Conservation (phyloP, 257 asterid genomes). For the Jaltomata sinuosa region DNA sequence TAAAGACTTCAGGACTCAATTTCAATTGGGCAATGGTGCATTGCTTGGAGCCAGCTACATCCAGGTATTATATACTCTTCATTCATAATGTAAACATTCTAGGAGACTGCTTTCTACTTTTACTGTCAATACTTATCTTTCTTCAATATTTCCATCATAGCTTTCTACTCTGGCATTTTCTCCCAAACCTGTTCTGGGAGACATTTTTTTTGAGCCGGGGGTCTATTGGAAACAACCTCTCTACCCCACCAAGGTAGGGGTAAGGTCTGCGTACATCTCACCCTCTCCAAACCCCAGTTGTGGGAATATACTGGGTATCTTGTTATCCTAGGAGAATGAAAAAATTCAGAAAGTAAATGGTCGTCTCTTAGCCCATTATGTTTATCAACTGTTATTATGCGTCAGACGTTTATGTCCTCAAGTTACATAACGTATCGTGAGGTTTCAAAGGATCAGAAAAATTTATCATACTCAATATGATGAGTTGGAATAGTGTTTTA, state of each 20-base stretch:
- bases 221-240: background rate
- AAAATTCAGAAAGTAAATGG: background rate
- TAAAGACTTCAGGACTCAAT: constrained; percentile 10
- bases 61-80: constrained; percentile 11
- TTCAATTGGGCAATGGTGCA: constrained; percentile 18
- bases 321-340: background rate
- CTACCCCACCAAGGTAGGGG: background rate
- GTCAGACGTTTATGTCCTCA: background rate
- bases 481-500: background rate
- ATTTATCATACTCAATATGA: background rate
- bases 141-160: background rate
- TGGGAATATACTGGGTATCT: background rate
- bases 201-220: background rate
- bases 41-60: constrained; percentile 16
- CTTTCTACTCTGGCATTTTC: background rate
- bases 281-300: background rate
- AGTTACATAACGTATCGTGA: background rate
- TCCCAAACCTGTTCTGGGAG: background rate
- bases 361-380: background rate
- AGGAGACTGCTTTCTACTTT: background rate
- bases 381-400: background rate
- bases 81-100: background rate
- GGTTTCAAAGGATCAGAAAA: background rate
- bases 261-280: background rate
- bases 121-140: background rate